Evolutionary conservation across 148 eudicot genomes (phyloP), one percentile per base, ranked within the genome.

Genomic region (Tetragonia tetragonoides): DNA sequence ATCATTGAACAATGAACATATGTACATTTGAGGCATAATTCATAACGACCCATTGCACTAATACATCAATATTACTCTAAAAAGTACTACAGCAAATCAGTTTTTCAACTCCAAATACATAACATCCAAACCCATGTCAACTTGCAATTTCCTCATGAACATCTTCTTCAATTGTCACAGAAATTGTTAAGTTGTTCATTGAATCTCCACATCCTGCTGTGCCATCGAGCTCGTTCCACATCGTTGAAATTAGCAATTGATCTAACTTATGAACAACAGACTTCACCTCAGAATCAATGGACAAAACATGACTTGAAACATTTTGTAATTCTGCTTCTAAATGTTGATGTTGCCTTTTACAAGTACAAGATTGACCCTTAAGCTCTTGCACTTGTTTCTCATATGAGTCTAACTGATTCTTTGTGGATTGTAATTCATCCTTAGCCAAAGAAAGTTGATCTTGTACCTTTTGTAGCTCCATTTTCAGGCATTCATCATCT

Each of bases 201-300:
- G 68, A 24, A 28, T 65, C 42, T 65, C 18, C 42, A 34, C 34
- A 65, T 6, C 2, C 42, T 65, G 41, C 11, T 17, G 3, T 7
- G 10, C 6, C 10, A 73, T 74, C 20, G 20, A 24, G 47, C 24
- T 68, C 38, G 4, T 23, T 60, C 84, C 84, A 73, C 39, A 82
- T 21, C 49, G n/a, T 68, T 28, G 78, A 59, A 37, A 77, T 24
- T 28, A 78, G 21, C 41, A 70, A 24, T 74, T 82, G 75, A 62
- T 74, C 78, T 8, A 82, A 53, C 16, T 78, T 82, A 21, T 68
- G 28, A 78, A 78, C 73, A 2, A 71, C 60, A 10, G 64, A 68
- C 72, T 78, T 82, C 49, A 68, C 70, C 23, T 78, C 73, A 16
- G 69, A 73, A 68, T 68, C 59, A 47, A 82, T 21, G 1, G 68